Evolutionary conservation across 1,284 basidiomycete genomes (phyloP), one percentile per base, ranked within the genome.

Genomic region (Wolfiporia cocos): DNA sequence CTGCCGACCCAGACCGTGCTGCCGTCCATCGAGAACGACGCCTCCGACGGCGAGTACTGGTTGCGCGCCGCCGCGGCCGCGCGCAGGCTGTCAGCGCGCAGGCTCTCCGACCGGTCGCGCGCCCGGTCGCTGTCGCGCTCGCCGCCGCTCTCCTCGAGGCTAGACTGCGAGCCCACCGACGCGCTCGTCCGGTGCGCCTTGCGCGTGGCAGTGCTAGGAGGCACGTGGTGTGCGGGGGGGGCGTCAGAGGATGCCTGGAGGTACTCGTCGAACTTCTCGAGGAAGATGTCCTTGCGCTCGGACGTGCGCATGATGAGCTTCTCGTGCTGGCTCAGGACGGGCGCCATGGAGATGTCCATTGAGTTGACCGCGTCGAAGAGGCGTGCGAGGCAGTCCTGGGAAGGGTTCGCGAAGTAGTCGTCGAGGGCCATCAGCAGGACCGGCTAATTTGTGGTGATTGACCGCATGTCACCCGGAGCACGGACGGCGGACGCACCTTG

Each of bases 321-420:
- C 65, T 99, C 95, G 44, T 77, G 70, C 15, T 87, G 80, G 1
- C 80, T 82, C 22, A 98, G 71, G 4, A 67, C 61, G 2, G 95
- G 95, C 37, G 91, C 83, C 4, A 73, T 74, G 11, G 81, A 77
- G n/a, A 92, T 73, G 55, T 96, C 83, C 73, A 99, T 89, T 5
- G 83, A 78, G 59, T 99, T 99, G 52, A 97, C 82, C 3, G 93
- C 82, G 53, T 96, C 91, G 61, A 92, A 98, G 3, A 99, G 74
- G 3, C 87, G 79, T 3, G 85, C 81, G 11, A 98, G 78, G 54
- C 89, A 89, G 51, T 92, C 88, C 57, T 92, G 81, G 0, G 90
- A 90, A 0, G 93, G 92, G 46, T 85, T 76, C 29, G 76, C 70
- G 63, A 96, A 93, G 68, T 98, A 99, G 64, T 97, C 92, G 60